Base-by-base conservation (phyloP, 2,329 filamentous ascomycete species). In the Cladophialophora carrionii region DNA sequence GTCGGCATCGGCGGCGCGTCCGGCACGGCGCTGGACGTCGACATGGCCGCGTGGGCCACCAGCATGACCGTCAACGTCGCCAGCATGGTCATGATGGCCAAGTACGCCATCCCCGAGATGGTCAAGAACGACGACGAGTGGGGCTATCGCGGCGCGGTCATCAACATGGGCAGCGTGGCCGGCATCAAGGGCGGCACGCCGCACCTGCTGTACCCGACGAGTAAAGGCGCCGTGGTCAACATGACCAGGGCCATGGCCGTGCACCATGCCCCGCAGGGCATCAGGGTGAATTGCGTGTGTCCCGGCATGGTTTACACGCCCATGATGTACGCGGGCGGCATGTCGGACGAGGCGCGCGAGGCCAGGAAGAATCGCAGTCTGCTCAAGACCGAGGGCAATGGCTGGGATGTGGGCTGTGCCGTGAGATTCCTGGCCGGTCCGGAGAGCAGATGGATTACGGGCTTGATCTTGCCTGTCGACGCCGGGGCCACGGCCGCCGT, bases 71-170 rank as follows among this genome's bases (percentile, higher is more conserved):
- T 88, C 54, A 90, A 90, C 70, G 84, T 90, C 3, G 82, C 81
- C 4, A 87, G 83, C 70, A 89, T 89, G 87, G 83, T 89, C 32
- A 78, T 84, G 61, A 88, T 89, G 85, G 78, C 79, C 20, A 87
- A 88, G 70, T 83, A 84, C 69, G 82, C 82, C 0, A 82, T 90
- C 32, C 87, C 87, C 0, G 82, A 77, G 2, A 89, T 89, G 87
- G 67, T 69, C 26, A 79, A 78, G 62, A 87, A 88, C 61, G 76
- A 80, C 6, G 78, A 78, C 0, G 78, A 82, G 41, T 61, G 67
- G 63, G 66, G 71, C 63, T 71, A 76, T 60, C 77, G 79, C 61
- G 84, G 85, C 6, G 79, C 75, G 48, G 85, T 88, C 64, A 78
- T 88, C 69, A 89, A 89, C 71, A 85, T 89, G 79, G 84, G 83